These are phyloP conservation scores for Ogataea siamensis DNA, from an alignment of 805 yeast genomes.

Conservation along the genomic window DNA sequence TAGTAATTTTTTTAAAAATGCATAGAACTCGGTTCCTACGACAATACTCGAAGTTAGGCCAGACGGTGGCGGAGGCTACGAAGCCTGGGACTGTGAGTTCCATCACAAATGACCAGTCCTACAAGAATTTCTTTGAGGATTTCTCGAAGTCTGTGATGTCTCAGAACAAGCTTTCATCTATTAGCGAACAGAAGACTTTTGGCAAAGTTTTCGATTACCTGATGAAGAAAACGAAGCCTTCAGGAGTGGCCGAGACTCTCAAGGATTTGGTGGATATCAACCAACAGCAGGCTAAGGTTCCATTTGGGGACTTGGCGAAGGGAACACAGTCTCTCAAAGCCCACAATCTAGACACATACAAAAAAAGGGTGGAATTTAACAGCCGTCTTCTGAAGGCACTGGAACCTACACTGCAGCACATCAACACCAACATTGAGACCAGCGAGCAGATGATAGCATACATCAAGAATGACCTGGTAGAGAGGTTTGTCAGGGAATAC, in stretches of 20 bases:
- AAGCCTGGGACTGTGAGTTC: conserved; percentile 8
- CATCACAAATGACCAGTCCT: conserved; percentile 22
- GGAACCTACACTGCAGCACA: conserved; percentile 23
- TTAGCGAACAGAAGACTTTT: conserved; percentile 35
- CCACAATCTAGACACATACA: conserved; percentile 8
- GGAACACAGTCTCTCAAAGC: conserved; percentile 5
- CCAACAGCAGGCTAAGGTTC: conserved; percentile 8
- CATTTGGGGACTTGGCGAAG: conserved; percentile 2
- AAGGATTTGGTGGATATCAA: conserved; percentile 23
- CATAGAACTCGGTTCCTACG: conserved; percentile 5
- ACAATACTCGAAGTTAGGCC: conserved; percentile 7
- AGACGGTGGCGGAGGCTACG: conserved; percentile 7
- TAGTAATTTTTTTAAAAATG: conserved; percentile 1
- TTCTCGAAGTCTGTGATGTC: conserved; percentile 24
- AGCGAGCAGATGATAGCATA: conserved; percentile 24
- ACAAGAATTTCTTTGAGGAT: conserved; percentile 27
- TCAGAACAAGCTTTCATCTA: conserved; percentile 25
- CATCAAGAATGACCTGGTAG: conserved; percentile 21
- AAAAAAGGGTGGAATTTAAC: conserved; percentile 12
- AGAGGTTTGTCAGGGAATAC: conserved; percentile 15
- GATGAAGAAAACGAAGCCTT: conserved; percentile 21
- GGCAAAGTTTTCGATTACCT: conserved; percentile 31
- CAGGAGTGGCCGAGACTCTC: conserved; percentile 29
- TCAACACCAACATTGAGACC: conserved; percentile 21
- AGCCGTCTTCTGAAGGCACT: conserved; percentile 15